phyloP scores from a whole-genome alignment of 139 green algal species.

The Micractinium conductrix region DNA sequence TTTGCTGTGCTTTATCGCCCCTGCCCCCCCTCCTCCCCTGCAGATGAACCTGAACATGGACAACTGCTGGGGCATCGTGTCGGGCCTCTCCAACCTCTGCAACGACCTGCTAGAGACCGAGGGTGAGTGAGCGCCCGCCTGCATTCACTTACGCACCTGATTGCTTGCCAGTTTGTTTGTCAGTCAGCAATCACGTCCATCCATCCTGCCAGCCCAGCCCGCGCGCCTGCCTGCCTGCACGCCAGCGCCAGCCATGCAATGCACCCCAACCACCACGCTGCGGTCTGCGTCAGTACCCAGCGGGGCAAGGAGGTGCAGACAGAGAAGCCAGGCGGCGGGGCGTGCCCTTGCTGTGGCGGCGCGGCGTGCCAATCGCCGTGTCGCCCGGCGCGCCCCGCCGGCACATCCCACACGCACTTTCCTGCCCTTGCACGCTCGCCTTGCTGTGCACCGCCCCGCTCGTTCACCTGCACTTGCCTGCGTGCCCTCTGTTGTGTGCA shows the following conservation, averaged over 20 bases:
- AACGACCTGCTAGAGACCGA: slow-evolving; percentile 74
- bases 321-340: slow-evolving; percentile 20
- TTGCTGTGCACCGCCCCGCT: not conserved
- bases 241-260: not conserved
- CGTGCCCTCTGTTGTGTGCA: too few species aligned
- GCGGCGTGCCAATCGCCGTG: not conserved
- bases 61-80: slow-evolving; percentile 97
- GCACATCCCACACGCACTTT: not conserved
- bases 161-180: not conserved
- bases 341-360: not conserved
- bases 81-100: slow-evolving; percentile 87
- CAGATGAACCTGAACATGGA: not conserved
- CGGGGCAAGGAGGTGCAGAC: slow-evolving; percentile 42
- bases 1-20: not conserved
- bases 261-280: slow-evolving; percentile 43
- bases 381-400: slow-evolving; percentile 11
- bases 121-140: slow-evolving; percentile 20
- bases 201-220: not conserved
- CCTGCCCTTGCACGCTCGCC: not conserved
- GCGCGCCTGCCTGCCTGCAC: not conserved
- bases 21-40: not conserved
- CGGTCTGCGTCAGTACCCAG: not conserved
- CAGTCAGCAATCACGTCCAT: not conserved
- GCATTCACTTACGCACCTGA: not conserved
- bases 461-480: too few species aligned